phyloP scores from a whole-genome alignment of 192 early-diverging fungal genomes.

The Nowakowskiella sp. region DNA sequence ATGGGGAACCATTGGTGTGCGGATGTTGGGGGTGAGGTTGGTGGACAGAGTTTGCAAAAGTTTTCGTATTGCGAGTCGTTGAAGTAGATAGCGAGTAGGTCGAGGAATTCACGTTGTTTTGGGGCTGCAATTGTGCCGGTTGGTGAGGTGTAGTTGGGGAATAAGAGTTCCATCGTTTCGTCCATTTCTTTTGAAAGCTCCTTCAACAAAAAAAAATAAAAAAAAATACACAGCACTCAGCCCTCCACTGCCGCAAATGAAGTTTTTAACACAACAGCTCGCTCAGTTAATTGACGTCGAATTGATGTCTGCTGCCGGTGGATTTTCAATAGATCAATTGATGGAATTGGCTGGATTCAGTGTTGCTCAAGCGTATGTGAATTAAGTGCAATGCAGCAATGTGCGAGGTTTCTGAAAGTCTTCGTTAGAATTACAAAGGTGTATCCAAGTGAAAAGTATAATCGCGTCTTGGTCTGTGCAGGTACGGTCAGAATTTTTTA shows the following conservation, averaged over 20 bases:
- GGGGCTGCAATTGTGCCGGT: too few relatives aligned
- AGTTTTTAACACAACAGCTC: conserved; percentile 45
- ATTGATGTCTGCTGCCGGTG: conserved; percentile 43
- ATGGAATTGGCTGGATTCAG: conserved; percentile 78
- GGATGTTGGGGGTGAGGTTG: too few relatives aligned
- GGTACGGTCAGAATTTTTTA: neutral
- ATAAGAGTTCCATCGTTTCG: conserved; percentile 1
- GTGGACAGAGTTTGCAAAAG: too few relatives aligned
- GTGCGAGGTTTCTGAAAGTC: too few relatives aligned
- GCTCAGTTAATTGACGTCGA: neutral
- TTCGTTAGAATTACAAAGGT: conserved; percentile 61
- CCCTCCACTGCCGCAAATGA: conserved; percentile 57
- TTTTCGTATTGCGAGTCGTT: too few relatives aligned
- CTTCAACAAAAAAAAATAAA: neutral
- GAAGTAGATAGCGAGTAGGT: too few relatives aligned
- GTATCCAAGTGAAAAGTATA: conserved; percentile 43
- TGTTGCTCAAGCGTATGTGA: conserved; percentile 85
- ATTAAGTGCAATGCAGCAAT: too few relatives aligned
- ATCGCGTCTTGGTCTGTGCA: conserved; percentile 55
- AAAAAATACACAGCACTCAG: conserved; percentile 25
- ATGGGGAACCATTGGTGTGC: too few relatives aligned
- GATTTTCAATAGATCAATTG: conserved; percentile 80
- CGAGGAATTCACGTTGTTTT: too few relatives aligned
- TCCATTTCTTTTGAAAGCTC: conserved; percentile 1
- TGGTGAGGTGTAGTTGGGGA: conserved; percentile 11